Percentiles rank a stretch among this genome's conserved stretches.
These are phyloP conservation scores for Vanrija sp. DNA, from an alignment of 1,284 basidiomycete genomes.

Conservation along the genomic window DNA sequence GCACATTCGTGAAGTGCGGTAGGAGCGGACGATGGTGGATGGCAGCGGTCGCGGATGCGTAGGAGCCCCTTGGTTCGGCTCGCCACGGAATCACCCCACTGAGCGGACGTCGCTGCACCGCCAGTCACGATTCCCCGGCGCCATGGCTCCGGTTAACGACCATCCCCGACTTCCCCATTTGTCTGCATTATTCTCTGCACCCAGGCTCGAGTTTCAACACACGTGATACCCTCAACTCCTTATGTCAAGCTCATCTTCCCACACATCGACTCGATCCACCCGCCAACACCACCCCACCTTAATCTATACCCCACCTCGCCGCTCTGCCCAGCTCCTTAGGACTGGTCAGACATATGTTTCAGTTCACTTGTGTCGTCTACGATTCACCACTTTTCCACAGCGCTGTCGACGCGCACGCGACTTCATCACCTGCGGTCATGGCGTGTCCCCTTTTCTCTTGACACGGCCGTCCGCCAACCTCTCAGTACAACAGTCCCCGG, in stretches of 20 bases:
- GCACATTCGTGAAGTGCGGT: too few relatives aligned
- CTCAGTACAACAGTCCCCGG: background rate
- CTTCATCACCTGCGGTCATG: background rate
- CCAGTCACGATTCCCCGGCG: constrained; percentile 15
- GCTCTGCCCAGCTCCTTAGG: background rate
- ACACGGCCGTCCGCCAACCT: background rate
- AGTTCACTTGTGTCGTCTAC: background rate
- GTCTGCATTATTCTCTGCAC: background rate
- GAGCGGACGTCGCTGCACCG: constrained; percentile 20
- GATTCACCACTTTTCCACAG: background rate
- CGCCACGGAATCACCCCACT: constrained; percentile 17
- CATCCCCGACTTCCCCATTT: constrained; percentile 2
- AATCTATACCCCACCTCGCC: background rate
- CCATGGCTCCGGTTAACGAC: constrained; percentile 14
- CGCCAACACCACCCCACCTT: background rate
- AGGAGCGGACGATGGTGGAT: constrained; percentile 12
- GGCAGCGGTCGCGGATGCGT: constrained; percentile 23
- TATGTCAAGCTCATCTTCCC: background rate
- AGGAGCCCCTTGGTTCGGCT: constrained; percentile 17
- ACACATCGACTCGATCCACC: background rate
- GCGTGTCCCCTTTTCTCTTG: background rate
- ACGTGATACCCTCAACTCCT: background rate
- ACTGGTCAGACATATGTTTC: background rate
- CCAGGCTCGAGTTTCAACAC: background rate
- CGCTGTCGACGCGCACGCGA: background rate